Evolutionary conservation across 148 eudicot genomes (phyloP).

Genomic region (Simmondsia chinensis): DNA sequence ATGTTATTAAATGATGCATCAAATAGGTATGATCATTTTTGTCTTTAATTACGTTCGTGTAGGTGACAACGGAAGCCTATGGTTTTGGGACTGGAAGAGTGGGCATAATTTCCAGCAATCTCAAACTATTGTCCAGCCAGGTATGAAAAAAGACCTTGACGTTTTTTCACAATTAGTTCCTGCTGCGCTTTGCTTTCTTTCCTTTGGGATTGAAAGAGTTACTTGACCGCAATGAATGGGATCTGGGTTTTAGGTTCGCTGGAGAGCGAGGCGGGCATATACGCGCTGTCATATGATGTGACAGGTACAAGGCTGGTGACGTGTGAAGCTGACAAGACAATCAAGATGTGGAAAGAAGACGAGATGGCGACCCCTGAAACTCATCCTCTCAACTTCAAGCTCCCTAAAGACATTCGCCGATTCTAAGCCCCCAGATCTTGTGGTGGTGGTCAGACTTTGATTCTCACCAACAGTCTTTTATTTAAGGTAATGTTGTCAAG

Average conservation of each 20-base stretch:
- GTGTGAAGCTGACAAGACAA: constrained; percentile 97
- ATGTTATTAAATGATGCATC: no score
- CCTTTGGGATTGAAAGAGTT: background rate
- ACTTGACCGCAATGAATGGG: no score
- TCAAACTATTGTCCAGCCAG: constrained; percentile 94
- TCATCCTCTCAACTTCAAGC: constrained; percentile 83
- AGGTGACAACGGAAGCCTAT: constrained; percentile 97
- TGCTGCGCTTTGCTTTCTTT: background rate
- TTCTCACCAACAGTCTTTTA: no score
- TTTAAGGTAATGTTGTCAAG: no score
- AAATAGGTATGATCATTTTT: no score
- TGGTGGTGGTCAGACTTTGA: no score
- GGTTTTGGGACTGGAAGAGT: constrained; percentile 99
- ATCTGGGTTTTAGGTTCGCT: constrained; percentile 54
- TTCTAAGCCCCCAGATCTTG: no score
- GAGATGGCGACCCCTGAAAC: constrained; percentile 92
- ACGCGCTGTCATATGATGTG: constrained; percentile 60
- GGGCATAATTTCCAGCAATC: constrained; percentile 96
- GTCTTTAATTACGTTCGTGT: background rate
- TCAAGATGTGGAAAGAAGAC: constrained; percentile 99
- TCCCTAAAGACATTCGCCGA: constrained; percentile 88
- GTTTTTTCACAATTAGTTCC: background rate
- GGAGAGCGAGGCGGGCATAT: constrained; percentile 95
- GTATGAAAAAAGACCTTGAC: no score
- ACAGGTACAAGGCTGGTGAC: constrained; percentile 85